Base-by-base conservation (phyloP, 805 yeast species). In the Kodamaea hsintzibuensis region DNA sequence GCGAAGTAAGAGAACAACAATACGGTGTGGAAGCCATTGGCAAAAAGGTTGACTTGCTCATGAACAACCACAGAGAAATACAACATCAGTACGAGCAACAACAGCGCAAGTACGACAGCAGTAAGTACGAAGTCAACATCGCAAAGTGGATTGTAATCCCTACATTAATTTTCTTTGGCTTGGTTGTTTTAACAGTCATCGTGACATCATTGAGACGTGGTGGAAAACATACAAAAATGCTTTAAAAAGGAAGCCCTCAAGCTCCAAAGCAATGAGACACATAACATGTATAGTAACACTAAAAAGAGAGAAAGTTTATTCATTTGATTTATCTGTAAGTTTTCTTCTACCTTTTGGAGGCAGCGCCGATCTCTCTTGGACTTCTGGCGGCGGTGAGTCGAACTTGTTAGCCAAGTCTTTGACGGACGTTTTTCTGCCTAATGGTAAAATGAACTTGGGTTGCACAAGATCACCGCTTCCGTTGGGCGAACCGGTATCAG, bases 141-240 rank as follows among this genome's bases (percentile, higher is more conserved):
- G 64, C 76, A 6, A 72, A 67, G 51, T 76, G 79, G 77, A 61
- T 75, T 1, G 64, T 76, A 52, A 58, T 81, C 18, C 78, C 81
- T 1, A 63, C 82, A 17, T 62, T 77, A 8, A 51, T 73, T 8
- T 40, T 40, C 44, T 47, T 47, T 35, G 68, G 78, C 4, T 58
- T 80, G 25, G 57, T 76, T 2, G 67, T 74, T 1, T 69, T 83
- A 52, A 73, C 79, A 16, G 65, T 78, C 37, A 72, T 81, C 56
- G 76, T 83, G 18, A 79, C 77, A 64, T 76, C 82, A 62, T 68
- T 85, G 43, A 80, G 88, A 70, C 82, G 75, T 57, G 89, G 85
- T 57, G 82, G 85, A 53, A 84, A 82, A 60, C 86, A 82, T 61
- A 72, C 86, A 7, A 85, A 85, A 58, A 72, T 85, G 45, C 72